Base-by-base conservation (phyloP, 208 protist genomes). In the Porcisia deanei region DNA sequence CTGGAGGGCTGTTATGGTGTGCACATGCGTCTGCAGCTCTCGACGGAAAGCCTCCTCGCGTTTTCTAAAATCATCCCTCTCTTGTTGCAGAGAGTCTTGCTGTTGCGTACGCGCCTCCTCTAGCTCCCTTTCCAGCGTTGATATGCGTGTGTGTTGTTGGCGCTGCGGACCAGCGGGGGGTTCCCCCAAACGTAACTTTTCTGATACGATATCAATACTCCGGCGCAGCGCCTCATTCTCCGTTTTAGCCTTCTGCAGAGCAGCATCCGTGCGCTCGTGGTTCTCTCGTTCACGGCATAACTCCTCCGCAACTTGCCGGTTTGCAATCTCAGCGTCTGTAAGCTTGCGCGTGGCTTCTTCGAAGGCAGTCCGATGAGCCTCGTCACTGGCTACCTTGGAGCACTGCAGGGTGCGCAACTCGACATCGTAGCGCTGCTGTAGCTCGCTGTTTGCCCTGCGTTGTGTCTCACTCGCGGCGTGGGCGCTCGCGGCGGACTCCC, bases 311-410 rank as follows among this genome's bases (percentile, higher is more conserved):
- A 37, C 25, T 22, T 10, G 54, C 49, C 47, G 41, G 37, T 25
- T 54, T 3, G 37, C 45, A 20, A 58, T 34, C 14, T 55, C 61
- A n/a, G 34, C 63, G 20, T 53, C 8, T 9, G 34, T 34, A 22
- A 68, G 61, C 25, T 71, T 30, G 52, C 53, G 68, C 2, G 68
- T 72, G 22, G 52, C 30, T 0, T 71, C 76, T 7, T 47, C 76
- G 1, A 72, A 52, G 3, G 43, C 45, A 5, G 39, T 16, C 5
- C 6, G 25, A 59, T 81, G 71, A 5, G 54, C 64, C 16, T 37
- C 64, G 9, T 68, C 71, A 9, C 47, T 71, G 47, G 39, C 47
- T 71, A 30, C 66, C 0, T 52, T 49, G 2, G 57, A 34, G 1
- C 65, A 41, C 45, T 70, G n/a, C 67, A 39, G 58, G 43, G 14